Conservation (phyloP, 257 asterid species). For the Solanum neorickii region DNA sequence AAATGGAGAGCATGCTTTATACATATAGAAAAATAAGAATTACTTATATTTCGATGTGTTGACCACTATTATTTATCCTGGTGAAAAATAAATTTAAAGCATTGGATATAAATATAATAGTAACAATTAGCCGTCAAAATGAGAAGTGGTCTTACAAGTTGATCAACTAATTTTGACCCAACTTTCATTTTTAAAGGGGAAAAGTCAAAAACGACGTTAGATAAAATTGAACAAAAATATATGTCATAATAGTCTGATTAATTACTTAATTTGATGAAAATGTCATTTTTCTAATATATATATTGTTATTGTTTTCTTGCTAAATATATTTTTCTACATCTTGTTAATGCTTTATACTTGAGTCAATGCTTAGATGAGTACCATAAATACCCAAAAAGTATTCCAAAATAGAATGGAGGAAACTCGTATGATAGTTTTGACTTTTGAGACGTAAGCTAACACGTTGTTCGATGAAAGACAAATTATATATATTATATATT, state of each 20-base stretch:
- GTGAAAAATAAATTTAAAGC: too few species aligned
- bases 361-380: too few species aligned
- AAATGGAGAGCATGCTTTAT: neutral
- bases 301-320: too few species aligned
- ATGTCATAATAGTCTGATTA: neutral
- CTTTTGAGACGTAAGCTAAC: too few species aligned
- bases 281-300: neutral
- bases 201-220: neutral
- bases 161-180: neutral
- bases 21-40: too few species aligned
- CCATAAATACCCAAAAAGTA: too few species aligned
- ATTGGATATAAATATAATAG: neutral
- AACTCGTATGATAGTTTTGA: too few species aligned
- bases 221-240: neutral
- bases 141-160: neutral
- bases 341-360: too few species aligned
- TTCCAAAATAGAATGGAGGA: too few species aligned
- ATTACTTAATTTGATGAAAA: neutral
- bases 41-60: neutral
- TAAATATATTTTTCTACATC: too few species aligned
- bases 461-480: too few species aligned
- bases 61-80: neutral
- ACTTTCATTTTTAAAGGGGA: neutral
- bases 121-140: neutral
- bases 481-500: too few species aligned